Base-by-base conservation (phyloP, 768 basidiomycete genomes). In the Boletus sensibilis region DNA sequence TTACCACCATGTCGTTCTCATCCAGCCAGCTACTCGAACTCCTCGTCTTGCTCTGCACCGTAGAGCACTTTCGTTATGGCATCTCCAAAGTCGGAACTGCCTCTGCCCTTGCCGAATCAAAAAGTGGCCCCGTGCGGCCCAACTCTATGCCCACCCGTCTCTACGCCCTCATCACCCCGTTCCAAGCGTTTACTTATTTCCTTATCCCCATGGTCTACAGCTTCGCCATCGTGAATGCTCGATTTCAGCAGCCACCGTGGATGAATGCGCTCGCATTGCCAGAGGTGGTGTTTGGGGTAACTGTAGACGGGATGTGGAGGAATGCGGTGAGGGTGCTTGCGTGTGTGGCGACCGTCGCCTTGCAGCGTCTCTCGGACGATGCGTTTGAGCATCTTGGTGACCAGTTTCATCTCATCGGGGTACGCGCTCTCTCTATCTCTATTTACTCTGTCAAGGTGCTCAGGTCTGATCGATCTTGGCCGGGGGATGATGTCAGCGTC, bases 331-430 rank as follows among this genome's bases (percentile, higher is more conserved):
- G 48, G 42, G 38, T 45, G 2, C 37, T 59, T 5, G 57, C 25
- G 16, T 44, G 41, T 14, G 21, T 51, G 3, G 40, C 21, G 16
- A 40, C 40, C 35, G 10, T 53, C 0, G 11, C 40, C 5, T n/a
- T 34, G 35, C 31, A 39, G 20, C n/a, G 25, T 7, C 12, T 55
- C 14, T 41, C 52, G 12, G 29, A 54, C 20, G 23, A 27, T 2
- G 40, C 25, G 12, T 43, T 60, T 14, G 41, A 44, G 16, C 58
- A 59, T 29, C 50, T 59, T 8, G 46, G 21, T 16, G 46, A 54
- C 20, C 58, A 43, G 46, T 60, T 48, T 5, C 60, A 57, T 39
- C 20, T 25, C 11, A 47, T 62, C 40, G 45, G 45, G 54, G 60
- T 62, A 13, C 11, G 31, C 37, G 9, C 5, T 0, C 16, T 14